Conservation (phyloP, 768 basidiomycete species). For the Leccinum imitatum region DNA sequence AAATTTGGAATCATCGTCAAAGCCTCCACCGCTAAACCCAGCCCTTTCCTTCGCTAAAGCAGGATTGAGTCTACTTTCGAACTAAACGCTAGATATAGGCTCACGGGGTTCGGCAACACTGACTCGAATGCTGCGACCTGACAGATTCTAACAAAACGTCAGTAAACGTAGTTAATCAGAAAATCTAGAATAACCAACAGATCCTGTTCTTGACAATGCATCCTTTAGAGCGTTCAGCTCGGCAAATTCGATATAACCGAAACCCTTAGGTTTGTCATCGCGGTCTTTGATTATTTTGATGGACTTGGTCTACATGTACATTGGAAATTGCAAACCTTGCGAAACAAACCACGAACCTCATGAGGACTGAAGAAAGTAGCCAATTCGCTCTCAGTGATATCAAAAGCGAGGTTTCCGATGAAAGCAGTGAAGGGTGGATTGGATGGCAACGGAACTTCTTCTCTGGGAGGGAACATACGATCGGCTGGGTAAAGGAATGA, state of each 20-base stretch:
- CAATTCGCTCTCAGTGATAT: slow-evolving; percentile 81
- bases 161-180: background rate
- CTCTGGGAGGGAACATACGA: slow-evolving; percentile 61
- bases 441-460: slow-evolving; percentile 95
- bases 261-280: slow-evolving; percentile 95
- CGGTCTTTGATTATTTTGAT: slow-evolving; percentile 92
- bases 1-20: slow-evolving; percentile 79
- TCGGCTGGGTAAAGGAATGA: slow-evolving; percentile 42
- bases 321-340: slow-evolving; percentile 1
- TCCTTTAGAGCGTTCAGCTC: slow-evolving; percentile 83
- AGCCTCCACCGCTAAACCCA: slow-evolving; percentile 48
- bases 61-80: slow-evolving; percentile 10
- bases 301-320: slow-evolving; percentile 58
- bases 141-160: slow-evolving; percentile 50
- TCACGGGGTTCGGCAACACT: slow-evolving; percentile 96
- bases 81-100: slow-evolving; percentile 34
- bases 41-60: slow-evolving; percentile 71
- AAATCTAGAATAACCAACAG: slow-evolving; percentile 46
- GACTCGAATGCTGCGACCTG: slow-evolving; percentile 80
- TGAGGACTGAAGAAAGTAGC: slow-evolving; percentile 73
- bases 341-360: slow-evolving; percentile 43
- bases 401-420: slow-evolving; percentile 93
- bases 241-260: slow-evolving; percentile 96
- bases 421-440: slow-evolving; percentile 96
- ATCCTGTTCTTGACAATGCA: slow-evolving; percentile 69